Evolutionary conservation across 495 filamentous ascomycete species (phyloP).

Genomic region (Daldinia concentrica): DNA sequence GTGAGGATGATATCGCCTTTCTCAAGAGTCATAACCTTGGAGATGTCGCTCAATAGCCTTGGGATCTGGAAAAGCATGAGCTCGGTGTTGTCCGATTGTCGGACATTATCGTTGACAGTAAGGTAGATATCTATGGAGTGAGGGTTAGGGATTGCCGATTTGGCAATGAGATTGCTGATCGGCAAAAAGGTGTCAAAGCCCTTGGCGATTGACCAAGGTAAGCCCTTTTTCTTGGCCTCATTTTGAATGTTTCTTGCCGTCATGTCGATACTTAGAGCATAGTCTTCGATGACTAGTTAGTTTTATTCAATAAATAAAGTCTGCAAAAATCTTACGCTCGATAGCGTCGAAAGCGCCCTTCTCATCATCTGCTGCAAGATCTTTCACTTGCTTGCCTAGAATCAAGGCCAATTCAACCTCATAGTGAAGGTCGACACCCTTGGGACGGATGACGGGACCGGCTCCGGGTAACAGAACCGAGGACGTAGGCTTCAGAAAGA

Average conservation of each 20-base stretch:
- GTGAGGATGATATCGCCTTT: conserved; percentile 92
- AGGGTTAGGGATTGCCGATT: conserved; percentile 81
- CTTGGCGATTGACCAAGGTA: conserved; percentile 96
- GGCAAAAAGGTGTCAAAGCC: conserved; percentile 98
- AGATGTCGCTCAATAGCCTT: conserved; percentile 87
- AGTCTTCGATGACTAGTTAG: conserved; percentile 61
- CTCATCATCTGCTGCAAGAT: conserved; percentile 73
- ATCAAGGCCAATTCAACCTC: conserved; percentile 93
- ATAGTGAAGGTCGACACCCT: conserved; percentile 86
- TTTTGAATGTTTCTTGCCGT: conserved; percentile 93
- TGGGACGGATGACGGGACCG: conserved; percentile 85
- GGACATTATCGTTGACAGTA: conserved; percentile 74
- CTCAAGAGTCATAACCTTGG: conserved; percentile 91
- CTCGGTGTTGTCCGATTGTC: conserved; percentile 84
- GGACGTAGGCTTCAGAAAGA: conserved; percentile 94
- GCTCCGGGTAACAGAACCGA: conserved; percentile 79
- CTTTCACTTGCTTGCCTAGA: conserved; percentile 78
- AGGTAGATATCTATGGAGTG: conserved; percentile 87
- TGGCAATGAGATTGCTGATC: conserved; percentile 78
- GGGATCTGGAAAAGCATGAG: conserved; percentile 94
- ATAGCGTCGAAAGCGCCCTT: conserved; percentile 69
- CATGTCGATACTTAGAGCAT: conserved; percentile 91
- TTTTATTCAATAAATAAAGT: background rate
- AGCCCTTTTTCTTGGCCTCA: conserved; percentile 93
- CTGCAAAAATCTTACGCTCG: conserved; percentile 57